A percentile compares a stretch with the other conserved stretches of the same genome.
phyloP scores from a whole-genome alignment of 768 basidiomycete species.

The Leccinum sublutescens region DNA sequence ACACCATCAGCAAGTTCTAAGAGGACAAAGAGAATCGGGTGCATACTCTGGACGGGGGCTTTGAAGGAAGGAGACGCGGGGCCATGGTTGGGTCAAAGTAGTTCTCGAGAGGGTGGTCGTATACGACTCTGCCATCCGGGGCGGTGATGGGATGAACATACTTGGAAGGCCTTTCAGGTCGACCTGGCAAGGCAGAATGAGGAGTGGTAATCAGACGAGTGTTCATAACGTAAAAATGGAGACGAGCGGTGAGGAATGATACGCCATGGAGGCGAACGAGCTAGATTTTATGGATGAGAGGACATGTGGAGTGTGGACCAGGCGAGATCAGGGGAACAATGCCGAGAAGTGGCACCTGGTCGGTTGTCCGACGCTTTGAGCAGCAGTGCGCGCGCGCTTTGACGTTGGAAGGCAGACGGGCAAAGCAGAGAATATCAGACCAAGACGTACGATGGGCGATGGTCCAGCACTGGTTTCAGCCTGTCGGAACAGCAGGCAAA shows the following conservation, averaged over 20 bases:
- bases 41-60: conserved; percentile 18
- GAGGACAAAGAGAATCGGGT: not conserved
- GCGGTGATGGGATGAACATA: conserved; percentile 8
- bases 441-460: not conserved
- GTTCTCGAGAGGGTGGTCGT: conserved; percentile 24
- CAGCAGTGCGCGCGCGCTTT: conserved; percentile 9
- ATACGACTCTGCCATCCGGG: conserved; percentile 19
- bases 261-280: not conserved
- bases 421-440: not conserved
- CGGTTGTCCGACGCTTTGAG: conserved; percentile 6
- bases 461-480: conserved; percentile 15
- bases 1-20: not conserved
- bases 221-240: conserved; percentile 14
- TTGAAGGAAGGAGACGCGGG: conserved; percentile 12
- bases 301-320: conserved; percentile 24
- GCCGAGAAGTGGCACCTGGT: not conserved
- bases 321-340: conserved; percentile 19
- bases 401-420: conserved; percentile 3
- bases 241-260: conserved; percentile 2
- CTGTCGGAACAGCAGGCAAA: not conserved
- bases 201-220: conserved; percentile 3
- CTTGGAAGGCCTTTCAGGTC: conserved; percentile 14
- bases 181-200: conserved; percentile 11
- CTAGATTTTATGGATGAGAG: conserved; percentile 16
- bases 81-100: conserved; percentile 27